Evolutionary conservation across 306 rosid genomes (phyloP), one percentile per base, ranked within the genome.

Genomic region (Quercus bicolor): DNA sequence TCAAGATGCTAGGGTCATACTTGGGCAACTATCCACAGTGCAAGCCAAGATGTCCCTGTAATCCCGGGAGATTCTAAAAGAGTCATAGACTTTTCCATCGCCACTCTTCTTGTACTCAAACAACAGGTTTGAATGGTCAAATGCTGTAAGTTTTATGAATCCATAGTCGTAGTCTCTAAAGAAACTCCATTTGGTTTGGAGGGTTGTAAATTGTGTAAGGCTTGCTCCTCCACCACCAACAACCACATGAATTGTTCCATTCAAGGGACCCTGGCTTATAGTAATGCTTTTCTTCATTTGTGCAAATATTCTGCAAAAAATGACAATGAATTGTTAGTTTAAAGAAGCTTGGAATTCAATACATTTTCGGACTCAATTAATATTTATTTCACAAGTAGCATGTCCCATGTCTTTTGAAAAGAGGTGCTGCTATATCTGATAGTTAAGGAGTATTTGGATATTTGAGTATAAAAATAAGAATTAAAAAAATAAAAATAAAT

Each of bases 221-320:
- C 95, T 72, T 52, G 98, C 95, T 71, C 97, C 98, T 79, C 92
- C 98, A 60, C 98, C 97, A 1, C 98, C 96, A 14, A 87, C 97
- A 70, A 92, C 98, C 29, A 85, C 90, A 74, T 94, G 98, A 78
- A 94, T 94, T 69, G 98, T 94, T 53, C 98, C 98, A 68, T 94
- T 87, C 88, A 92, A 80, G 69, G 76, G 31, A 68, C 98, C 97
- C 74, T 1, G 1, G 2, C 28, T 82, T 85, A 66, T 92, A 95
- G 68, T 61, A 10, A 79, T 87, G 70, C 83, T 91, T 92, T 91
- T 92, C 95, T 70, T 88, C 21, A 15, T 77, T 88, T 71, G 97
- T 95, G 86, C 98, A 95, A 23, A 84, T 83, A 82, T 95, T 95
- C 96, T 95, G 87, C 77, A 78, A 19, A 79, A 26, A 66, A 72